phyloP scores from a whole-genome alignment of 2,329 filamentous ascomycete species.

The Neofusicoccum ribis region DNA sequence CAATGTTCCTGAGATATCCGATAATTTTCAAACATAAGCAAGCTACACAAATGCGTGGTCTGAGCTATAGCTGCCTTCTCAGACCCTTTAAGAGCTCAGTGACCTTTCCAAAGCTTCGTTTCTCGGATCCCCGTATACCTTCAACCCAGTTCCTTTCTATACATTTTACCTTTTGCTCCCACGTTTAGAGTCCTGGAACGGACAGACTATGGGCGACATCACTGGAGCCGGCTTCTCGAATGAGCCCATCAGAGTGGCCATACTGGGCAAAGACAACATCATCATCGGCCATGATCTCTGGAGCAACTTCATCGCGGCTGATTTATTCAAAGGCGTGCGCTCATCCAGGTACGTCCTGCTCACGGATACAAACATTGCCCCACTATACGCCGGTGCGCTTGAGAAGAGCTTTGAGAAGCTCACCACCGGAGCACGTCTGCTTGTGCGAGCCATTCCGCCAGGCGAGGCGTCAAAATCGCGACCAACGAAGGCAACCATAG shows the following conservation, averaged over 20 bases:
- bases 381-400: conserved; percentile 77
- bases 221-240: too few relatives aligned
- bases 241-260: conserved; percentile 65
- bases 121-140: too few relatives aligned
- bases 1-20: too few relatives aligned
- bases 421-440: conserved; percentile 62
- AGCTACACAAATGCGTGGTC: too few relatives aligned
- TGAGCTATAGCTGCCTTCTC: too few relatives aligned
- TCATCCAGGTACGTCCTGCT: conserved; percentile 95
- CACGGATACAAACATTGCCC: conserved; percentile 88
- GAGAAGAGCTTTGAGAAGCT: conserved; percentile 61
- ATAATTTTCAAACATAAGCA: too few relatives aligned
- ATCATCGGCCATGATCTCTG: conserved; percentile 90
- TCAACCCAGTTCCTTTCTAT: too few relatives aligned
- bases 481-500: conserved; percentile 90
- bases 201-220: too few relatives aligned
- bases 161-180: too few relatives aligned
- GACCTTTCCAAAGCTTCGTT: too few relatives aligned
- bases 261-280: conserved; percentile 87
- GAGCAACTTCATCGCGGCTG: conserved; percentile 75
- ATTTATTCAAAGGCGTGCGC: conserved; percentile 73
- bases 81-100: too few relatives aligned
- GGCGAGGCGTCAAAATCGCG: conserved; percentile 93
- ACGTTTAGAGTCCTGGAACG: too few relatives aligned
- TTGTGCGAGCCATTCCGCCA: conserved; percentile 87